A percentile compares a stretch with the other conserved stretches of the same genome.
phyloP scores from a whole-genome alignment of 176 grass and related monocot genomes.

The Elymus sibiricus region DNA sequence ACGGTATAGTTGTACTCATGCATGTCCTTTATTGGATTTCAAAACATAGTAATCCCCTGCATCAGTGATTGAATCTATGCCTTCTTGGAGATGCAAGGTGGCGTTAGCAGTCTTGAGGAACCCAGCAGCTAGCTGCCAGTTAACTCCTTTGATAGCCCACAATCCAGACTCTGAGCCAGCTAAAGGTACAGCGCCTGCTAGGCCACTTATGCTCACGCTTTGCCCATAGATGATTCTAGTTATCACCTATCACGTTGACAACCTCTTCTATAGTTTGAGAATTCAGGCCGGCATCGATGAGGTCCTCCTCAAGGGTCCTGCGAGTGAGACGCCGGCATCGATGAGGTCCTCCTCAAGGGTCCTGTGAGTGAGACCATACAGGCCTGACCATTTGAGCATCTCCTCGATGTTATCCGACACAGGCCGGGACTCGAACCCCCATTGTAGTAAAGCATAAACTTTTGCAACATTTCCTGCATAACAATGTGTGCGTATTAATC shows the following conservation, averaged over 20 bases:
- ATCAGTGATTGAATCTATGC: constrained; percentile 60
- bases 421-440: constrained; percentile 53
- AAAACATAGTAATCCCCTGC: constrained; percentile 66
- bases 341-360: constrained; percentile 68
- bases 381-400: constrained; percentile 79
- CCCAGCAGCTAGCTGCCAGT: constrained; percentile 67
- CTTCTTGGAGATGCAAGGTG: constrained; percentile 77
- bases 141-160: constrained; percentile 80
- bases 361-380: constrained; percentile 58
- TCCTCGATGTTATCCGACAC: constrained; percentile 75
- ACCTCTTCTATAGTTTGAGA: no score
- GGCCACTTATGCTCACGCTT: constrained; percentile 64
- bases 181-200: constrained; percentile 79
- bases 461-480: constrained; percentile 61
- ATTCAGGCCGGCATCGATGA: no score
- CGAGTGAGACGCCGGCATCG: no score
- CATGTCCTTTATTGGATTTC: constrained; percentile 55
- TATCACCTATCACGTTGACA: constrained; percentile 79
- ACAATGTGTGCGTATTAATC: background rate
- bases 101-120: constrained; percentile 61
- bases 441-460: constrained; percentile 69
- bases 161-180: constrained; percentile 74
- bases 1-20: constrained; percentile 62
- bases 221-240: constrained; percentile 96
- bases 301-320: no score